Conservation (phyloP, 768 basidiomycete genomes). For the Termitomyces eurrhizus region DNA sequence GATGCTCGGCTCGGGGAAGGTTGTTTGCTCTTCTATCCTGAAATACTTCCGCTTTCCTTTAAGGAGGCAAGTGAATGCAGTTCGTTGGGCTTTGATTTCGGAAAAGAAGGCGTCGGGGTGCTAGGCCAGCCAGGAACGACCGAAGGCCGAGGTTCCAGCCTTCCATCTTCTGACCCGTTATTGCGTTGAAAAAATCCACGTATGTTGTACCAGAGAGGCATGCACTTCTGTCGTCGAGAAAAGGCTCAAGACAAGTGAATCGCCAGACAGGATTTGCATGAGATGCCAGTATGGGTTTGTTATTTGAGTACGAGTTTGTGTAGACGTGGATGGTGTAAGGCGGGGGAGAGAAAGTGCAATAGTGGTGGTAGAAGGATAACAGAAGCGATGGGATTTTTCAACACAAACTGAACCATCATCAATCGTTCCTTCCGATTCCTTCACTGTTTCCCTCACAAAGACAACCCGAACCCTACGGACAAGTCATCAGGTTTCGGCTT, state of each 20-base stretch:
- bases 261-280: not conserved
- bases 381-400: not conserved
- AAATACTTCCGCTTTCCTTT: not conserved
- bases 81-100: not conserved
- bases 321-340: not conserved
- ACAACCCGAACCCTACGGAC: not conserved
- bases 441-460: not conserved
- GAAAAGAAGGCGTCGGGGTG: not conserved
- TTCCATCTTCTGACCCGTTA: not conserved
- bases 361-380: not conserved
- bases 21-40: not conserved
- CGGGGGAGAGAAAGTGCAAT: too few relatives aligned
- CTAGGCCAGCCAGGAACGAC: not conserved
- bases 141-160: not conserved
- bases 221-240: not conserved
- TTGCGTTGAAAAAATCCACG: not conserved
- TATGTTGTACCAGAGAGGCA: not conserved
- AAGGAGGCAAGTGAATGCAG: too few relatives aligned
- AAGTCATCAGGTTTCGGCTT: not conserved
- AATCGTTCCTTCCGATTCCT: too few relatives aligned
- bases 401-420: not conserved
- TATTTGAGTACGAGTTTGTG: not conserved
- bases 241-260: not conserved
- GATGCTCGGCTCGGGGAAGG: too few relatives aligned
- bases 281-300: not conserved